Evolutionary conservation across 768 basidiomycete species (phyloP), one percentile per base, ranked within the genome.

Genomic region (Royoungia palumana): DNA sequence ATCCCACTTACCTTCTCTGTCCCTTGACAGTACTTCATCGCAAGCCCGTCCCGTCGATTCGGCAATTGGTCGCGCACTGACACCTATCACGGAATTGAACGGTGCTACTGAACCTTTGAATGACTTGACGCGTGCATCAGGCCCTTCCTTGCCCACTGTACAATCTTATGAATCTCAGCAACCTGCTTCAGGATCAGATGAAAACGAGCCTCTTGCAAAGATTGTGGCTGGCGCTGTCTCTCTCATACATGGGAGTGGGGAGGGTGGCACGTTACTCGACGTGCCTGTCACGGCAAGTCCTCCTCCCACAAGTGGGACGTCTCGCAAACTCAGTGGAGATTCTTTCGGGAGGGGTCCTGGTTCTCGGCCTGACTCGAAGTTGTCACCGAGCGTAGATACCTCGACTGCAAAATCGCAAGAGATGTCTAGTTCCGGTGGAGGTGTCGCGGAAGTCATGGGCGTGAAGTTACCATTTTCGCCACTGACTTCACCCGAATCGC

Each of bases 61-160:
- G 21, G 50, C 35, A n/a, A 12, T 50, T 8, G 56, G 57, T 13
- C 70, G 74, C 25, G 54, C 71, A 6, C 64, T 88, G 49, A 79
- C 87, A 3, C 85, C 87, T 8, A 89, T 89, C 51, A 82, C 81
- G 3, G 88, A 90, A 61, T 58, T 66, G 14, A 72, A 68, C 55
- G 60, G 56, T 36, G 57, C 62, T 7, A 59, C 49, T 3, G 66
- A 71, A 32, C 71, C 70, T 4, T 5, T 32, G 38, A 36, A 45
- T 16, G 67, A 65, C 44, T 46, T 59, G 20, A 19, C 47, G 17
- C 59, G 34, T 14, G 12, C 50, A n/a, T 49, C 22, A 0, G 62
- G 52, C 13, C 55, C 39, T 35, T 56, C 62, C 34, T 25, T 53
- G 20, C 49, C 60, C 4, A 20, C 35, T 7, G 60, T 62, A 24